Conservation (phyloP, 371 early-diverging fungal genomes). For the Mucor irregularis region DNA sequence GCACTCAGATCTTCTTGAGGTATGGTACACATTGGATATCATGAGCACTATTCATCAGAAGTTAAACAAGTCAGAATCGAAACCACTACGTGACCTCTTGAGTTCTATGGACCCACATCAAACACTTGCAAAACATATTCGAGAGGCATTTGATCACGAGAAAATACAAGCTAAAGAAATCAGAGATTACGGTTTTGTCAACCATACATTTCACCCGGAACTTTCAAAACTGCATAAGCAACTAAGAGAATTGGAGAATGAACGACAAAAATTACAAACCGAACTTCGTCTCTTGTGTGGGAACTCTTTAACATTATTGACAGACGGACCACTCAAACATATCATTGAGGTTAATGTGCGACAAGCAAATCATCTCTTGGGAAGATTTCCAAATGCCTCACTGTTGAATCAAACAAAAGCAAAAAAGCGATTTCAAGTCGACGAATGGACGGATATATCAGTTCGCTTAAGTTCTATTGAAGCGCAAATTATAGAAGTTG, state of each 20-base stretch:
- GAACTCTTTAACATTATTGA: constrained; percentile 35
- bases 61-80: constrained; percentile 10
- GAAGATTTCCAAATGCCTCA: constrained; percentile 20
- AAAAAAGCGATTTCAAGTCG: constrained; percentile 54
- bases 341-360: constrained; percentile 52
- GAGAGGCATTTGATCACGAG: constrained; percentile 46
- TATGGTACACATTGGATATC: constrained; percentile 55
- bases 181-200: constrained; percentile 50
- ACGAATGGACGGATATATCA: constrained; percentile 53
- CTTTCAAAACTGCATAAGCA: constrained; percentile 26
- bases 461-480: constrained; percentile 48
- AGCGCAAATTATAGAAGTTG: constrained; percentile 49
- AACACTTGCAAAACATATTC: constrained; percentile 29
- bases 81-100: background rate
- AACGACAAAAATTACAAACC: constrained; percentile 27
- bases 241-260: constrained; percentile 22
- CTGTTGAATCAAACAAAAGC: constrained; percentile 39
- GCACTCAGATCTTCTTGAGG: constrained; percentile 65
- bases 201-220: constrained; percentile 29
- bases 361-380: constrained; percentile 31
- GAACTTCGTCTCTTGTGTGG: constrained; percentile 36
- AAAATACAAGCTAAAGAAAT: constrained; percentile 36
- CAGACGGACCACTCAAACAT: constrained; percentile 44
- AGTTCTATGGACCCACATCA: constrained; percentile 30
- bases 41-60: constrained; percentile 39